Conservation (phyloP, 768 basidiomycete species). For the Pisolithus tinctorius region DNA sequence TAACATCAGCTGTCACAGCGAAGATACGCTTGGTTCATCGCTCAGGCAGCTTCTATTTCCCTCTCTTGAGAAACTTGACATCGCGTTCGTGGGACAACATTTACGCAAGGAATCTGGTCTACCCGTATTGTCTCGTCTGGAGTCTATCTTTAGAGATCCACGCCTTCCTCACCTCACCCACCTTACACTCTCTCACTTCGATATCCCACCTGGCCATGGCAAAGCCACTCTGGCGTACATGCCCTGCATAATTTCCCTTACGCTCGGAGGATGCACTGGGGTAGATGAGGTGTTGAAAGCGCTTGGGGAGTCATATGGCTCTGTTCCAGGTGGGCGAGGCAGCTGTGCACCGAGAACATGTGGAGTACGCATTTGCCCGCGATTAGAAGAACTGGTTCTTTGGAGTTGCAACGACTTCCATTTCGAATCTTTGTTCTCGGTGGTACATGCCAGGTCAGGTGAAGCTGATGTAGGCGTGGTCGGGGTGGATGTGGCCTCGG, state of each 20-base stretch:
- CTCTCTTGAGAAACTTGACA: constrained; percentile 36
- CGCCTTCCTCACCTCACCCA: constrained; percentile 44
- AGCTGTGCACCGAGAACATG: constrained; percentile 12
- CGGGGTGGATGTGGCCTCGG: constrained; percentile 19
- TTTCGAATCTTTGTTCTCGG: constrained; percentile 28
- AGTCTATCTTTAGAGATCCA: constrained; percentile 51
- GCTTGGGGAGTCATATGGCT: constrained; percentile 33
- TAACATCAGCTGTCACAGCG: constrained; percentile 34
- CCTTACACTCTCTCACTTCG: constrained; percentile 43
- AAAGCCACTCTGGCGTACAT: constrained; percentile 45
- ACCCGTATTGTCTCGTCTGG: constrained; percentile 39
- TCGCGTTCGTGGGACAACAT: constrained; percentile 32
- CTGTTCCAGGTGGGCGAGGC: constrained; percentile 8
- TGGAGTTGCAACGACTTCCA: constrained; percentile 45
- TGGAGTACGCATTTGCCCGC: constrained; percentile 43
- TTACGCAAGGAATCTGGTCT: constrained; percentile 13
- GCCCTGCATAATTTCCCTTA: constrained; percentile 41
- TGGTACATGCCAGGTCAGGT: constrained; percentile 30
- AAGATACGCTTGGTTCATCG: constrained; percentile 32
- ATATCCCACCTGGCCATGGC: constrained; percentile 33
- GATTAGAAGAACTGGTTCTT: constrained; percentile 43
- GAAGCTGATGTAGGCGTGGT: constrained; percentile 7
- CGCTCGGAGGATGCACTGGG: constrained; percentile 41
- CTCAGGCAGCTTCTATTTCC: constrained; percentile 41
- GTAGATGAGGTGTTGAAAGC: constrained; percentile 34